Percentiles rank a stretch among this genome's conserved stretches.
Evolutionary conservation across 1,139 yeast species (phyloP).

Genomic region (Ogataea hybrid): DNA sequence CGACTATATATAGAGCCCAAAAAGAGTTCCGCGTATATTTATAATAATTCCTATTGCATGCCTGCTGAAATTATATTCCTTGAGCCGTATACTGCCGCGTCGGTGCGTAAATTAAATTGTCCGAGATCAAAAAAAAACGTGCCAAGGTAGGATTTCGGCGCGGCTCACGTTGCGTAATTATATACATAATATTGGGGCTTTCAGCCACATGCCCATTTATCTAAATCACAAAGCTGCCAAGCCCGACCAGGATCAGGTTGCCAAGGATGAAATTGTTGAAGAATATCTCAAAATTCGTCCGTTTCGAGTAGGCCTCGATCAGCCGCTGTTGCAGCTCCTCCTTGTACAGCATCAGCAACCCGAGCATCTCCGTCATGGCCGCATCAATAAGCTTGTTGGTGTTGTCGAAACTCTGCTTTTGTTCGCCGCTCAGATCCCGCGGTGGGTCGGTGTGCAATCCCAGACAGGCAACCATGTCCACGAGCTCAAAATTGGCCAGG

Average conservation of each 20-base stretch:
- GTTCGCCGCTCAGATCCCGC: slow-evolving; percentile 19
- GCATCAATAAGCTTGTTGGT: slow-evolving; percentile 30
- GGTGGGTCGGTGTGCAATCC: slow-evolving; percentile 9
- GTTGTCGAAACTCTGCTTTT: slow-evolving; percentile 22
- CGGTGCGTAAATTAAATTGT: not conserved
- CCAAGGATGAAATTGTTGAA: slow-evolving; percentile 34
- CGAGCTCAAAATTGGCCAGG: slow-evolving; percentile 43
- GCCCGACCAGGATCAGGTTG: slow-evolving; percentile 33
- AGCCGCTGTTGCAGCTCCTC: slow-evolving; percentile 31
- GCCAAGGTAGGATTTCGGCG: not conserved
- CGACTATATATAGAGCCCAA: not conserved
- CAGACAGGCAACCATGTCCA: slow-evolving; percentile 26
- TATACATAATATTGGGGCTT: not conserved
- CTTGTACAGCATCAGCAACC: slow-evolving; percentile 29
- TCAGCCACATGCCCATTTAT: not conserved
- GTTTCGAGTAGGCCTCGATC: slow-evolving; percentile 30
- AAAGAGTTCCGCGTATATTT: not conserved
- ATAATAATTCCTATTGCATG: not conserved
- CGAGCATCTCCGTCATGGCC: slow-evolving; percentile 28
- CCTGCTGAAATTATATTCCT: not conserved
- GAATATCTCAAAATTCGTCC: slow-evolving; percentile 32
- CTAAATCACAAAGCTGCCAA: slow-evolving; percentile 34
- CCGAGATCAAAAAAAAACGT: not conserved
- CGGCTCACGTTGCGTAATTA: not conserved
- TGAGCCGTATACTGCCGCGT: not conserved